phyloP scores from a whole-genome alignment of 139 green algal species.

The Ettlia oleoabundans region DNA sequence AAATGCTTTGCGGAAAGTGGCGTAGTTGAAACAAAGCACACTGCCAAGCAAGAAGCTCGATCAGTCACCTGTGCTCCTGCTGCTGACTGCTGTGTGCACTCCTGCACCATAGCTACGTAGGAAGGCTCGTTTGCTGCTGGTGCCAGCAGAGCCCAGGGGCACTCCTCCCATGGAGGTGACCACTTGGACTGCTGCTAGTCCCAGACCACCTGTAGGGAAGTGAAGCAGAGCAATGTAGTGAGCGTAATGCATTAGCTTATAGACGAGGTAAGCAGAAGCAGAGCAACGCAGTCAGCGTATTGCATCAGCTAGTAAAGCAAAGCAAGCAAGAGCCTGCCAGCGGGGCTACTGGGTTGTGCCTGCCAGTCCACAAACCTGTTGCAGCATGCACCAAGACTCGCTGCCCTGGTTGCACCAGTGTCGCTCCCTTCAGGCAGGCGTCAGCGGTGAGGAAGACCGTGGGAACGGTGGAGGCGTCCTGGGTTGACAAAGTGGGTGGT shows the following conservation, averaged over 20 bases:
- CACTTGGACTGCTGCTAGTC: conserved; percentile 65
- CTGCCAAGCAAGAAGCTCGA: neutral
- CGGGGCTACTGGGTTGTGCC: no score
- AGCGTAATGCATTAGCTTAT: neutral
- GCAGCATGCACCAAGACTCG: conserved; percentile 36
- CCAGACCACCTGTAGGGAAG: conserved; percentile 20
- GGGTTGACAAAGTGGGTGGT: conserved; percentile 53
- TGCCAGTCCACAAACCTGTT: neutral
- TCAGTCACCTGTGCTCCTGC: neutral
- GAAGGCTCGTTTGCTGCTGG: conserved; percentile 59
- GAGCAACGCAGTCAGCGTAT: no score
- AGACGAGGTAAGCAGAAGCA: neutral
- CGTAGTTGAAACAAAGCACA: neutral
- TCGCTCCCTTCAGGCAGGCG: neutral
- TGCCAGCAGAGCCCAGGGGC: conserved; percentile 56
- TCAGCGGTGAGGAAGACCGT: conserved; percentile 82
- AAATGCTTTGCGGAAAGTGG: no score
- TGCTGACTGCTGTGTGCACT: conserved; percentile 5
- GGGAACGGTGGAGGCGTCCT: conserved; percentile 70
- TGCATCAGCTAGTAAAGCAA: no score
- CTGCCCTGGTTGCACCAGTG: neutral
- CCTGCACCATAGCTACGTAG: conserved; percentile 43
- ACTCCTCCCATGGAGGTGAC: conserved; percentile 46
- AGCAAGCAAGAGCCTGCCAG: no score
- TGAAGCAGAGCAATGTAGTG: neutral